Conservation (phyloP, 768 basidiomycete genomes). For the Termitomyces sp. region DNA sequence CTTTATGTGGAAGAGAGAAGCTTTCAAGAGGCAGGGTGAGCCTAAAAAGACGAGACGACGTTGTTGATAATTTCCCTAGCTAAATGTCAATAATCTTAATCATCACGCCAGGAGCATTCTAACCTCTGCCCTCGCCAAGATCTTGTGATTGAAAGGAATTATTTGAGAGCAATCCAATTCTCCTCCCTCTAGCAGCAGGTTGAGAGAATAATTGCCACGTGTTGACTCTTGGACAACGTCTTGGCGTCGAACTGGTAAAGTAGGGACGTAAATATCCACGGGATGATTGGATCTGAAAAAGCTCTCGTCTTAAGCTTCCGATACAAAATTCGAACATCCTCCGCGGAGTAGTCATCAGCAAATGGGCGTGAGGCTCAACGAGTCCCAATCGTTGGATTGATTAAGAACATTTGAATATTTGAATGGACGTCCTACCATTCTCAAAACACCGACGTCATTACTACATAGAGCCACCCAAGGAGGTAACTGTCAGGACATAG, state of each 20-base stretch:
- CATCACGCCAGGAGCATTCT: neutral
- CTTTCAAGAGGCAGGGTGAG: constrained; percentile 50
- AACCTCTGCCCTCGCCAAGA: constrained; percentile 32
- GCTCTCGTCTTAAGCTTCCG: neutral
- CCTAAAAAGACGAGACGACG: constrained; percentile 64
- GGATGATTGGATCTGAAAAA: neutral
- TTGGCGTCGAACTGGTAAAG: too few species aligned
- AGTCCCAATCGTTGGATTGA: too few species aligned
- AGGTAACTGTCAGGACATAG: too few species aligned
- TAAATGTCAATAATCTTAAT: neutral
- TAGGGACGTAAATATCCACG: neutral
- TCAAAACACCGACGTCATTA: too few species aligned
- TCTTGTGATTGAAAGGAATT: constrained; percentile 16
- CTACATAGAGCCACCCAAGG: too few species aligned
- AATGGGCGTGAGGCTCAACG: too few species aligned
- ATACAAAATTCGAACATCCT: neutral
- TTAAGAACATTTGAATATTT: too few species aligned
- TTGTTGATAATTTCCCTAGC: constrained; percentile 57
- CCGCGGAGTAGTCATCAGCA: neutral
- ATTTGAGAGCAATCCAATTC: neutral
- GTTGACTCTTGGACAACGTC: too few species aligned
- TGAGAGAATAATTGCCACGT: neutral
- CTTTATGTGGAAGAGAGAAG: constrained; percentile 15
- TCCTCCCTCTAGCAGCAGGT: neutral
- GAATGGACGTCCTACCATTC: too few species aligned